Base-by-base conservation (phyloP, 2,329 filamentous ascomycete genomes). In the Fusarium sp. region DNA sequence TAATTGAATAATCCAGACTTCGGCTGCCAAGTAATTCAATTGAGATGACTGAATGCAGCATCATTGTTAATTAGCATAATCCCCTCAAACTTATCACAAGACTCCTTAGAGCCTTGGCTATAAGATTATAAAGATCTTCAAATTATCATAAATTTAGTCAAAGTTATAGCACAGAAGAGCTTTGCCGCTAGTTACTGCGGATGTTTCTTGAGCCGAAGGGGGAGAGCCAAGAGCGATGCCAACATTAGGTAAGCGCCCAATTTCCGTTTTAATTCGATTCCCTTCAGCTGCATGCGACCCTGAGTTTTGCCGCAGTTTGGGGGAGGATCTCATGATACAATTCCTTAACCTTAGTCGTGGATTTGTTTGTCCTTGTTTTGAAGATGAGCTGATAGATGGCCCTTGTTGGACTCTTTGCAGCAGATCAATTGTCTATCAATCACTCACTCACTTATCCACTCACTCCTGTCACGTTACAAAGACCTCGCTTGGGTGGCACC, bases 241-340 rank as follows among this genome's bases (percentile, higher is more conserved):
- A 19, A 28, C 6, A 36, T 15, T 36, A 65, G 40, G 60, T 66
- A 36, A 66, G 42, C 45, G 44, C 40, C 40, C 56, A 66, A 66
- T 63, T 50, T 50, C 40, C 46, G 31, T 49, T 54, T 45, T 44
- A 58, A 60, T 62, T 63, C 64, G 57, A 62, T 21, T 45, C 31
- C 51, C 50, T 49, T 53, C 47, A 47, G 45, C 57, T 57, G 45
- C 52, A 62, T 46, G 64, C 42, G 43, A 54, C 61, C 55, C 53
- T 70, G 52, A 26, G 60, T 62, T 42, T 55, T 55, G 44, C 31
- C 42, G 31, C 24, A 21, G 15, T 44, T 50, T 49, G 39, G 19
- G 55, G 38, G 28, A 36, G 39, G 15, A 44, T 59, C 31, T 59
- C 44, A 61, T 52, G 44, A 61, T 52, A 31, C 28, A 31, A 31